Evolutionary conservation across 2,329 filamentous ascomycete genomes (phyloP).

Genomic region (Penicillium sclerotiorum): DNA sequence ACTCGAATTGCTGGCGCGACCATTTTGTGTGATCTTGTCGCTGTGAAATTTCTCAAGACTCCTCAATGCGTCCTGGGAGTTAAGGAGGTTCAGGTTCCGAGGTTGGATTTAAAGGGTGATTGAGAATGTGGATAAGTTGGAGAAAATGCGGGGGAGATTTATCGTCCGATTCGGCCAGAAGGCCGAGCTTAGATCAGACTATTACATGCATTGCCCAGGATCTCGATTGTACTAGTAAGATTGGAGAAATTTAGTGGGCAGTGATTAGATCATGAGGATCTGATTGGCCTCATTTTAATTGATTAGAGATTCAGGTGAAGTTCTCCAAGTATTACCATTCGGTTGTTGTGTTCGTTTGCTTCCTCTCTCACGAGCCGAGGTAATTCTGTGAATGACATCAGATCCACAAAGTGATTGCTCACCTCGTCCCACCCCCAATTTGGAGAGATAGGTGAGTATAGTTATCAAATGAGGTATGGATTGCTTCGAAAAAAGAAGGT

Average conservation of each 20-base stretch:
- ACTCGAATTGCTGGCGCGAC: constrained; percentile 46
- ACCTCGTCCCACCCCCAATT: constrained; percentile 4
- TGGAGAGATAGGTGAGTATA: constrained; percentile 8
- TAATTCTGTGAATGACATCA: constrained; percentile 13
- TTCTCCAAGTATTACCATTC: too few species aligned
- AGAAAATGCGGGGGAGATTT: constrained; percentile 22
- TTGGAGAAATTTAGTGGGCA: not conserved
- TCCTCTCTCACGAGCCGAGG: constrained; percentile 11
- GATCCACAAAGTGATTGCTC: not conserved
- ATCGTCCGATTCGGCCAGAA: constrained; percentile 28
- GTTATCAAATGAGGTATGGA: too few species aligned
- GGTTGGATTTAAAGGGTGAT: constrained; percentile 6
- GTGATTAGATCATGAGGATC: too few species aligned
- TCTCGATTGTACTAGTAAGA: too few species aligned
- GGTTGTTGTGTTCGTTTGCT: too few species aligned
- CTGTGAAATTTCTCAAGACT: not conserved
- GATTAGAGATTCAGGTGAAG: too few species aligned
- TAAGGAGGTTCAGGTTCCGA: not conserved
- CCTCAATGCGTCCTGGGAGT: not conserved
- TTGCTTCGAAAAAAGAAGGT: not conserved
- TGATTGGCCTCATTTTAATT: too few species aligned
- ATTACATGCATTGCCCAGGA: too few species aligned
- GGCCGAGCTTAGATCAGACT: constrained; percentile 24
- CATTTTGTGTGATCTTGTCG: constrained; percentile 27
- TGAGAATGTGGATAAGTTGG: constrained; percentile 19